These are phyloP conservation scores for Aquilaria malaccensis DNA, from an alignment of 345 rosid genomes.

Conservation along the genomic window DNA sequence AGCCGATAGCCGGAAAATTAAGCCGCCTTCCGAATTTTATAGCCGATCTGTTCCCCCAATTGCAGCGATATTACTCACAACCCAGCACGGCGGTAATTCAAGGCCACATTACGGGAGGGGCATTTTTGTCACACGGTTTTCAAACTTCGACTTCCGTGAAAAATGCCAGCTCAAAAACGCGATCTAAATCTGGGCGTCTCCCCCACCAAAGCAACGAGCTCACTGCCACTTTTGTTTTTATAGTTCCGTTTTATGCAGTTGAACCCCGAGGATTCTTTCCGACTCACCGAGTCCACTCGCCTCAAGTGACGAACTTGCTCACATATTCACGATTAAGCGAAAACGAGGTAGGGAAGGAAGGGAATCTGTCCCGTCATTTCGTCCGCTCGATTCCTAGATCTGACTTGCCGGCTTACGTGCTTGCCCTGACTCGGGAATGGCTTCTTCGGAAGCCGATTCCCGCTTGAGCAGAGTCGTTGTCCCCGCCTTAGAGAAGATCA, in stretches of 20 bases:
- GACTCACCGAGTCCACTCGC: conserved; percentile 12
- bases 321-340: background rate
- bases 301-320: conserved; percentile 1
- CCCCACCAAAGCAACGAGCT: background rate
- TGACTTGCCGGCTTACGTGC: conserved; percentile 20
- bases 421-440: conserved; percentile 74
- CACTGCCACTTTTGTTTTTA: background rate
- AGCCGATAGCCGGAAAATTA: no score
- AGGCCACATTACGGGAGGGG: conserved; percentile 5
- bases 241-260: no score
- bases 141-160: conserved; percentile 15
- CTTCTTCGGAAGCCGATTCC: conserved; percentile 99
- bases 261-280: background rate
- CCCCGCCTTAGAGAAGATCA: conserved; percentile 82
- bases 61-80: background rate
- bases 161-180: conserved; percentile 6
- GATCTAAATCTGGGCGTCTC: conserved; percentile 34
- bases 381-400: background rate
- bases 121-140: conserved; percentile 14
- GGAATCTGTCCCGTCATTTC: background rate
- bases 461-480: conserved; percentile 63
- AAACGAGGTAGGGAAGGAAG: background rate
- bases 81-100: background rate
- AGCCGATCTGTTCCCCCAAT: no score
- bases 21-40: no score